These are phyloP conservation scores for Mycena alexandri DNA, from an alignment of 768 basidiomycete genomes.

Conservation along the genomic window DNA sequence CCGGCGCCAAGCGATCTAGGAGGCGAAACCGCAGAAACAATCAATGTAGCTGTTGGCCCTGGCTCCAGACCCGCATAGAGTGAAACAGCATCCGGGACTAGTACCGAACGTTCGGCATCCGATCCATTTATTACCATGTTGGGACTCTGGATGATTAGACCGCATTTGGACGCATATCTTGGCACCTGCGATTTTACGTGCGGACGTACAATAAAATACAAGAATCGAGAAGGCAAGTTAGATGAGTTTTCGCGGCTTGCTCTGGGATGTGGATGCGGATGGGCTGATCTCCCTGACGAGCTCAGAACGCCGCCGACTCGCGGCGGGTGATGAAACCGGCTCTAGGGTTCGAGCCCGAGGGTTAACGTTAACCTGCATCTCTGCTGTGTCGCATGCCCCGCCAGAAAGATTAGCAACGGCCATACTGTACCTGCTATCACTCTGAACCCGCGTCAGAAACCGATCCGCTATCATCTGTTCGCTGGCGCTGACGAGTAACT, in stretches of 20 bases:
- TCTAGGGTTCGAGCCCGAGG: constrained; percentile 30
- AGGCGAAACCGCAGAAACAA: not conserved
- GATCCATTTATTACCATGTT: not conserved
- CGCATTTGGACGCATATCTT: not conserved
- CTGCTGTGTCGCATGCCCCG: constrained; percentile 4
- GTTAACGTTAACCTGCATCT: not conserved
- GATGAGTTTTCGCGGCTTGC: constrained; percentile 11
- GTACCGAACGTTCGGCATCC: not conserved
- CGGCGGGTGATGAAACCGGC: not conserved
- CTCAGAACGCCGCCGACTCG: not conserved
- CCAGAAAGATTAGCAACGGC: no score
- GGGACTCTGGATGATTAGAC: not conserved
- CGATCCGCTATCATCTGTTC: not conserved
- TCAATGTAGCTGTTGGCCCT: not conserved
- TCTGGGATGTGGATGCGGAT: not conserved
- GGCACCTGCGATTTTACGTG: no score
- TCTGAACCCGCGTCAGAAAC: not conserved
- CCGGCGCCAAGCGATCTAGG: not conserved
- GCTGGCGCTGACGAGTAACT: not conserved
- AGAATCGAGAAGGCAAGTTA: not conserved
- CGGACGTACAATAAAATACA: not conserved
- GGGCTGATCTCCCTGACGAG: not conserved
- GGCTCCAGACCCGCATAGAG: no score
- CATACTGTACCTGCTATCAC: constrained; percentile 21
- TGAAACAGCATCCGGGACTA: no score